These are phyloP conservation scores for Magnusiomyces ingens DNA, from an alignment of 1,139 yeast genomes.

Conservation along the genomic window DNA sequence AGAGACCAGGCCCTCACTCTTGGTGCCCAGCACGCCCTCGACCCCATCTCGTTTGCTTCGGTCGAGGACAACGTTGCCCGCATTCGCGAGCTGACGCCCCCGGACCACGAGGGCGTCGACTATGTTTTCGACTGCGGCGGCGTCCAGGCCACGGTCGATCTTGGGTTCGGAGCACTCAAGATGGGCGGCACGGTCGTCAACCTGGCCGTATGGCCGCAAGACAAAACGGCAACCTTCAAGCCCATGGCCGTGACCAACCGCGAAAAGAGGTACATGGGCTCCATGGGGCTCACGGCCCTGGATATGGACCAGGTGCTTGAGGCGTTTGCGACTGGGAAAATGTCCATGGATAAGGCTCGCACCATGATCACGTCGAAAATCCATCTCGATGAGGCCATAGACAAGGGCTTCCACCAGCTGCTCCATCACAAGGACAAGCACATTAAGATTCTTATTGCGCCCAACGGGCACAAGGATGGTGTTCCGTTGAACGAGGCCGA, in stretches of 20 bases:
- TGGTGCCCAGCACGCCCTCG: conserved; percentile 46
- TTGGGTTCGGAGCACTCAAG: conserved; percentile 46
- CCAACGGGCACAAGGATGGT: conserved; percentile 20
- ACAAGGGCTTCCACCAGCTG: conserved; percentile 41
- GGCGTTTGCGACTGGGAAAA: conserved; percentile 40
- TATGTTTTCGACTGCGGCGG: conserved; percentile 61
- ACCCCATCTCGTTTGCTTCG: conserved; percentile 28
- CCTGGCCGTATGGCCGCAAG: conserved; percentile 51
- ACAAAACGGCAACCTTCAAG: conserved; percentile 36
- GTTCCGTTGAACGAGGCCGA: conserved; percentile 5
- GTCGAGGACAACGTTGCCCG: conserved; percentile 29
- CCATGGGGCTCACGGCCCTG: conserved; percentile 42
- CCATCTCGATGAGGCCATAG: conserved; percentile 39
- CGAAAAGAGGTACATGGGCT: conserved; percentile 43
- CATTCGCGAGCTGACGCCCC: conserved; percentile 37
- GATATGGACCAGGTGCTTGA: conserved; percentile 45
- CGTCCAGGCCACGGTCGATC: conserved; percentile 45
- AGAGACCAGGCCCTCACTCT: conserved; percentile 46
- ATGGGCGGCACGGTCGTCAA: conserved; percentile 60
- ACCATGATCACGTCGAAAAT: conserved; percentile 41
- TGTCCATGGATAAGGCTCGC: conserved; percentile 36
- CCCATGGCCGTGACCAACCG: conserved; percentile 43
- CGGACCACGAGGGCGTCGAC: conserved; percentile 48
- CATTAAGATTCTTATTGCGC: conserved; percentile 42
- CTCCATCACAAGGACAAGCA: conserved; percentile 41